Evolutionary conservation across 1,284 basidiomycete species (phyloP).

Genomic region (Cutaneotrichosporon sp.): DNA sequence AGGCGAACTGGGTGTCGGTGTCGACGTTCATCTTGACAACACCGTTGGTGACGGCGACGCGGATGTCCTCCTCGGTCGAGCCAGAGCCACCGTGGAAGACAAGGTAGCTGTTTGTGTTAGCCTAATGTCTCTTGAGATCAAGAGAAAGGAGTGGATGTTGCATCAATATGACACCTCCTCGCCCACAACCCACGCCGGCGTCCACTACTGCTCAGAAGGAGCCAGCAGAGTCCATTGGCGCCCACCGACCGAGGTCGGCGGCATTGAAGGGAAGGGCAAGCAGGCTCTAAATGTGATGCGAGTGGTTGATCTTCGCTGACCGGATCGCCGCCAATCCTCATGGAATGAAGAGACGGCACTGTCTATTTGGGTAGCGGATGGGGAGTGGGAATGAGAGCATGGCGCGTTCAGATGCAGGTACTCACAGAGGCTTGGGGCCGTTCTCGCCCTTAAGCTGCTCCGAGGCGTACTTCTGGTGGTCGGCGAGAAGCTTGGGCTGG

Average conservation of each 20-base stretch:
- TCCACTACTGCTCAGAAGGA: slow-evolving; percentile 31
- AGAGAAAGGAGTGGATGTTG: slow-evolving; percentile 24
- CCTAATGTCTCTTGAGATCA: not conserved
- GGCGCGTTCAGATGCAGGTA: slow-evolving; percentile 13
- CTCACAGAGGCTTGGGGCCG: slow-evolving; percentile 63
- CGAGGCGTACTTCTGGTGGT: slow-evolving; percentile 80
- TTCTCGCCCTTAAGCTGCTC: slow-evolving; percentile 62
- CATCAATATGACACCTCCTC: slow-evolving; percentile 47
- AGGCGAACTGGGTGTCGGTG: slow-evolving; percentile 66
- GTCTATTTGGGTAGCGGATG: slow-evolving; percentile 45
- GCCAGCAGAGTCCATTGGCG: slow-evolving; percentile 20
- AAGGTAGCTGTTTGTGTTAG: slow-evolving; percentile 64
- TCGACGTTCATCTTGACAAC: slow-evolving; percentile 98
- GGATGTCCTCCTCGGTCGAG: slow-evolving; percentile 94
- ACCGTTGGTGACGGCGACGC: slow-evolving; percentile 83
- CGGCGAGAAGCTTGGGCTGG: slow-evolving; percentile 82
- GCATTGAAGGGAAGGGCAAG: slow-evolving; percentile 39
- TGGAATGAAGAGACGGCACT: slow-evolving; percentile 41
- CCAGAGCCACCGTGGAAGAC: slow-evolving; percentile 99
- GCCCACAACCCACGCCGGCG: slow-evolving; percentile 34
- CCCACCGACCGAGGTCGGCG: slow-evolving; percentile 17
- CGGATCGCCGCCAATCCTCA: slow-evolving; percentile 42
- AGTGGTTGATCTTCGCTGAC: slow-evolving; percentile 39
- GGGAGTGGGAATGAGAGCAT: not conserved
- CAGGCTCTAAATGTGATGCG: slow-evolving; percentile 44